These are phyloP conservation scores for Alternaria brassicae DNA, from an alignment of 2,329 filamentous ascomycete species.

Conservation along the genomic window DNA sequence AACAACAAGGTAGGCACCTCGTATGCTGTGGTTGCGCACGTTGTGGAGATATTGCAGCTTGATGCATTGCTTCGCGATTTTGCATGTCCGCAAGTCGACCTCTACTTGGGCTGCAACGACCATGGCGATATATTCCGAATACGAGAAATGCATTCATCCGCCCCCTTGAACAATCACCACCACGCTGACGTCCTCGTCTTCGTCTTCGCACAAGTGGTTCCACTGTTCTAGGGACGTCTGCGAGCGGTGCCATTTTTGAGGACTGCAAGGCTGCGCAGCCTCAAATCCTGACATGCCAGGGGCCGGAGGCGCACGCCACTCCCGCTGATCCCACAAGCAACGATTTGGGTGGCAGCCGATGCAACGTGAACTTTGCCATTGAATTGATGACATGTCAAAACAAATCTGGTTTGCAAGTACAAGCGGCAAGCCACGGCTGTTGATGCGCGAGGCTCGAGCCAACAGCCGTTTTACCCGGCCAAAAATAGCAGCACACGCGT, in stretches of 20 bases:
- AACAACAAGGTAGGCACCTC: background rate
- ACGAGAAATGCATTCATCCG: background rate
- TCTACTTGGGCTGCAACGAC: background rate
- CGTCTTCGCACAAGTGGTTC: background rate
- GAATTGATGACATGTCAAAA: background rate
- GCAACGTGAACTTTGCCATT: background rate
- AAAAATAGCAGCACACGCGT: background rate
- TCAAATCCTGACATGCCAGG: slow-evolving; percentile 4
- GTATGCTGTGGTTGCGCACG: background rate
- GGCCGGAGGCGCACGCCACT: slow-evolving; percentile 26
- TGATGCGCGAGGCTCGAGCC: background rate
- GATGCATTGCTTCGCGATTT: background rate
- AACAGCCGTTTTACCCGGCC: background rate
- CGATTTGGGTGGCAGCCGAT: background rate
- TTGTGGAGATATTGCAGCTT: background rate
- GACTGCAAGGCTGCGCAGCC: slow-evolving; percentile 18
- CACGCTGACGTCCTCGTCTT: background rate
- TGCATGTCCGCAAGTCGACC: background rate
- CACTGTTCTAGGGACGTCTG: background rate
- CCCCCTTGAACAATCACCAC: background rate
- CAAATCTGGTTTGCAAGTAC: too few relatives aligned
- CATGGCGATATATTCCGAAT: background rate
- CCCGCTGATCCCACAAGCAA: slow-evolving; percentile 6
- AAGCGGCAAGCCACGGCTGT: background rate
- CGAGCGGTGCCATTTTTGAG: slow-evolving; percentile 15